These are phyloP conservation scores for Paraconiothyrium sp. DNA, from an alignment of 2,329 filamentous ascomycete genomes.

Conservation along the genomic window DNA sequence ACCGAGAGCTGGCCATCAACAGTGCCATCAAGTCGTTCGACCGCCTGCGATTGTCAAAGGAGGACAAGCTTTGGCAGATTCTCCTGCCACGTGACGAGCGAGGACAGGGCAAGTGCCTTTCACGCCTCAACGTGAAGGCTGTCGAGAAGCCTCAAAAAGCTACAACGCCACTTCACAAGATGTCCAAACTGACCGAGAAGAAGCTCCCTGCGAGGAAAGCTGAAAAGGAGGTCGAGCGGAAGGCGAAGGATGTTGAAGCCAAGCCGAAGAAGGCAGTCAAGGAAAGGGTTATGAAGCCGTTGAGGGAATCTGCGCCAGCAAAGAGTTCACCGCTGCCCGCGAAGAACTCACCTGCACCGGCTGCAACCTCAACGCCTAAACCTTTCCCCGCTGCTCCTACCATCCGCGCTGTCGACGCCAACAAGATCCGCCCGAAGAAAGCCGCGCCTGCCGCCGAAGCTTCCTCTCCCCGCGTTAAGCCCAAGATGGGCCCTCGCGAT, in stretches of 20 bases:
- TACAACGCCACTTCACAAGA: constrained; percentile 47
- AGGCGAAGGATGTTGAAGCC: constrained; percentile 31
- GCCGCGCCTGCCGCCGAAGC: constrained; percentile 28
- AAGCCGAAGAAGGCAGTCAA: constrained; percentile 39
- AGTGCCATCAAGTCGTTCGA: constrained; percentile 71
- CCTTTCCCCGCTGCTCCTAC: constrained; percentile 27
- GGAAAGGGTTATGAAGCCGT: constrained; percentile 30
- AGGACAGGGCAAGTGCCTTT: constrained; percentile 69
- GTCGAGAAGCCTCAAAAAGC: constrained; percentile 47
- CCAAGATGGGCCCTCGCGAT: constrained; percentile 40
- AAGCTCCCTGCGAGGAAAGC: constrained; percentile 56
- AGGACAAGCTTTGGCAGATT: constrained; percentile 70
- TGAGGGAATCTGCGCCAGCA: constrained; percentile 31
- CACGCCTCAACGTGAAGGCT: constrained; percentile 64
- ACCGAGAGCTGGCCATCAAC: constrained; percentile 68
- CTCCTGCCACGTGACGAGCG: constrained; percentile 69
- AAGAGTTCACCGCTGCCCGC: constrained; percentile 31
- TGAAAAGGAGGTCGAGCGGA: constrained; percentile 53
- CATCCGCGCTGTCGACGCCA: constrained; percentile 32
- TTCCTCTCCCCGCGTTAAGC: constrained; percentile 40
- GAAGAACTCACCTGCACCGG: constrained; percentile 19
- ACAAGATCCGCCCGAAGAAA: constrained; percentile 44
- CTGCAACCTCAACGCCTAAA: constrained; percentile 28
- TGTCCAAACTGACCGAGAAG: constrained; percentile 52
- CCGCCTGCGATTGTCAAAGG: constrained; percentile 66